Conservation (phyloP, 495 filamentous ascomycete species). For the Podospora bellae-mahoneyi region DNA sequence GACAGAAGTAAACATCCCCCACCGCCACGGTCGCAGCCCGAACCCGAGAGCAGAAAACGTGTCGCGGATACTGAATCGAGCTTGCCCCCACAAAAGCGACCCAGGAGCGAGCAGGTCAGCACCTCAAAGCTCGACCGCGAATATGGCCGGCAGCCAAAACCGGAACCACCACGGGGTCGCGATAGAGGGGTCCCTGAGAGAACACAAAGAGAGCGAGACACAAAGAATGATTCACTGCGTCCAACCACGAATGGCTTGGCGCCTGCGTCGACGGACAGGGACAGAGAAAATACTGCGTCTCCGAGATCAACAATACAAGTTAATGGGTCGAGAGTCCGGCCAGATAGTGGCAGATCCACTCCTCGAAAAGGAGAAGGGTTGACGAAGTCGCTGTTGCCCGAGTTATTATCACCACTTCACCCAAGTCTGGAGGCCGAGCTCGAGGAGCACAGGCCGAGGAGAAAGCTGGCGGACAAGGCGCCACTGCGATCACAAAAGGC, state of each 20-base stretch:
- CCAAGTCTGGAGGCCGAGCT: conserved; percentile 35
- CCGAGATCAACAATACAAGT: conserved; percentile 43
- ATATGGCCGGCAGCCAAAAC: conserved; percentile 26
- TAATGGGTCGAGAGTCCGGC: conserved; percentile 38
- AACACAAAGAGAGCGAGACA: conserved; percentile 23
- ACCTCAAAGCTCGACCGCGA: conserved; percentile 23
- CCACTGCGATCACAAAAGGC: conserved; percentile 25
- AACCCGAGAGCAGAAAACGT: conserved; percentile 40
- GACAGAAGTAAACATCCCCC: conserved; percentile 23
- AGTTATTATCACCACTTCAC: conserved; percentile 42
- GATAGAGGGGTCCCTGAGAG: conserved; percentile 26
- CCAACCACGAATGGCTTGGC: conserved; percentile 38
- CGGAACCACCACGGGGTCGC: conserved; percentile 23
- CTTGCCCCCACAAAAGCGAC: conserved; percentile 37
- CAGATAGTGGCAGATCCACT: conserved; percentile 31
- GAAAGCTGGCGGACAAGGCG: conserved; percentile 34
- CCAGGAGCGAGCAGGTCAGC: conserved; percentile 32
- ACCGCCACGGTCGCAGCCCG: conserved; percentile 21
- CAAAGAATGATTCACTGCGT: conserved; percentile 25
- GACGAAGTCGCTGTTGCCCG: conserved; percentile 33
- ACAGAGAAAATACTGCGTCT: conserved; percentile 36
- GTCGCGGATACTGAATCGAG: conserved; percentile 36
- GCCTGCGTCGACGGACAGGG: conserved; percentile 23
- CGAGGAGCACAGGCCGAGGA: conserved; percentile 28
- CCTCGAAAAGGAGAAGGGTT: conserved; percentile 31